A percentile compares a stretch with the other conserved stretches of the same genome.
phyloP scores from a whole-genome alignment of 352 stramenopile species.

The Phytophthora pluvialis region DNA sequence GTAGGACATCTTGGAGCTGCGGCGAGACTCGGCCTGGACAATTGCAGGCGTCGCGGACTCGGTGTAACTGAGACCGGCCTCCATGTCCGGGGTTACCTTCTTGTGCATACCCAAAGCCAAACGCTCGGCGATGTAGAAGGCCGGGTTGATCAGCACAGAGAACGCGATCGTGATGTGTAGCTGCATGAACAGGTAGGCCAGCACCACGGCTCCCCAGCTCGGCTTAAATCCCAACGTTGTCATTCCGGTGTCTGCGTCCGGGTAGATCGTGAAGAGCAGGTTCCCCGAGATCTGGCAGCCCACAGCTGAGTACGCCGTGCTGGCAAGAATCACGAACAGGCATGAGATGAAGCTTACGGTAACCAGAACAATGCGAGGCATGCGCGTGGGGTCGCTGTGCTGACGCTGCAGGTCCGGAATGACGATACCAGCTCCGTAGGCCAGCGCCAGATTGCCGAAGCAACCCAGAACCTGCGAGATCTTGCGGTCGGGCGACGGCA shows the following conservation, averaged over 20 bases:
- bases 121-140: conserved; percentile 58
- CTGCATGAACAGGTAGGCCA: conserved; percentile 64
- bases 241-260: conserved; percentile 26
- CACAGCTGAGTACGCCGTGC: conserved; percentile 40
- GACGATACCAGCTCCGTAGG: conserved; percentile 62
- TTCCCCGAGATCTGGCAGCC: conserved; percentile 67
- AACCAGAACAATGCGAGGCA: too few species aligned
- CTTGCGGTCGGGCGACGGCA: conserved; percentile 40
- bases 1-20: conserved; percentile 48
- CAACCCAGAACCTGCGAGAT: conserved; percentile 47
- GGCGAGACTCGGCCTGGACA: conserved; percentile 26
- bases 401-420: conserved; percentile 59
- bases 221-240: conserved; percentile 48
- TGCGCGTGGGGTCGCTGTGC: too few species aligned
- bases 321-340: conserved; percentile 47
- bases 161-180: conserved; percentile 67
- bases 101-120: conserved; percentile 54
- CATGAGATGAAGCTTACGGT: conserved; percentile 43
- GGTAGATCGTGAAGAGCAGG: conserved; percentile 58
- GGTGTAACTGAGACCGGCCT: conserved; percentile 25
- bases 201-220: conserved; percentile 42
- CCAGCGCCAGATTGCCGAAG: conserved; percentile 64
- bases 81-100: conserved; percentile 4
- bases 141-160: conserved; percentile 50
- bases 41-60: conserved; percentile 24